Evolutionary conservation across 2,329 filamentous ascomycete genomes (phyloP), one percentile per base, ranked within the genome.

Genomic region (Sporothrix curviconia): DNA sequence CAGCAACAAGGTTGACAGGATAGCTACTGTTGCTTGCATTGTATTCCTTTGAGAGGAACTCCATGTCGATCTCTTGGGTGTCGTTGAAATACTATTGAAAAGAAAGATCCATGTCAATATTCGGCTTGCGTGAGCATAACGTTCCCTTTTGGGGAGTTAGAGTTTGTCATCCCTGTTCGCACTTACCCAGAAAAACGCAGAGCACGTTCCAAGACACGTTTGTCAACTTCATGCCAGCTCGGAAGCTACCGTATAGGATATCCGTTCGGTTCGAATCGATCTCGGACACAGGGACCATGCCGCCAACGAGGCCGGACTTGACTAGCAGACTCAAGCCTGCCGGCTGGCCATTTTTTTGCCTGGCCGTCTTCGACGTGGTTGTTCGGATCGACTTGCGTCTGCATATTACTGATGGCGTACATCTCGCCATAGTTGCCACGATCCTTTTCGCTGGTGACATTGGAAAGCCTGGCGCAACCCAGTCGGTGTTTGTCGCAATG

Each of bases 11-110:
- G 66, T 91, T 89, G 54, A 91, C 75, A 0, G 83, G 80, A 61
- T 78, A 85, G 32, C 75, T 75, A 25, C 72, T 69, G 55, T 78
- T 77, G 49, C 67, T 65, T 1, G 67, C 62, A 59, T 81, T 75
- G 67, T 85, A 88, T 61, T 90, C 77, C 22, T 75, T 75, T 1
- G 87, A 89, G 2, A 92, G 77, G 66, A 91, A 89, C 63, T 92
- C 89, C 71, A 92, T 84, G 67, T 92, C 88, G 64, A 92, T 90
- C 66, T 92, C 88, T 66, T 89, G 84, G 1, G 85, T 87, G 69
- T 92, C 84, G 69, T 90, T 89, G 71, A 82, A 83, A 69, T 89
- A 91, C 86, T 89, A 60, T n/a, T n/a, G n/a, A n/a, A n/a, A n/a
- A n/a, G n/a, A n/a, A n/a, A n/a, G n/a, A 44, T 22, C n/a, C n/a